Percentiles rank a stretch among this genome's conserved stretches.
phyloP scores from a whole-genome alignment of 2,329 filamentous ascomycete genomes.

The Lecanicillium sp. region DNA sequence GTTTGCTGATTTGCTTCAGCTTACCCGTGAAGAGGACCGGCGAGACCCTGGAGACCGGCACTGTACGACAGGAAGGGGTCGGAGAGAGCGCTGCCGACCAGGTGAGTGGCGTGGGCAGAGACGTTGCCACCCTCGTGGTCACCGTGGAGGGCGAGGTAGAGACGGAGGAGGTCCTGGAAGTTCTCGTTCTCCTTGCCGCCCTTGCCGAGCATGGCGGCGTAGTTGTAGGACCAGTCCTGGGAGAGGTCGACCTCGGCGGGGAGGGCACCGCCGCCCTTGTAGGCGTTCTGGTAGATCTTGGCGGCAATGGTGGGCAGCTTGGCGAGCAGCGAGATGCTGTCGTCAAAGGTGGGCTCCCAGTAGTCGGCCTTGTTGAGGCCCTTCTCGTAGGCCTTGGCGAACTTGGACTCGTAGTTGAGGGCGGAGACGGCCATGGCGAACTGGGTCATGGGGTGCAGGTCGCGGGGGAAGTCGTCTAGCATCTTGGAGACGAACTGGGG shows the following conservation, averaged over 20 bases:
- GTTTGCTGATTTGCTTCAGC: conserved; percentile 18
- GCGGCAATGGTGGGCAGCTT: conserved; percentile 96
- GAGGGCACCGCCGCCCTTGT: conserved; percentile 67
- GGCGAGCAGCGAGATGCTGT: conserved; percentile 85
- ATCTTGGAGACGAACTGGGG: conserved; percentile 80
- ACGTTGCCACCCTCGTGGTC: conserved; percentile 99
- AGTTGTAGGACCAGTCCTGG: conserved; percentile 99
- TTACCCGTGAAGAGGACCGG: conserved; percentile 65
- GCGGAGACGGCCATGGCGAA: conserved; percentile 92
- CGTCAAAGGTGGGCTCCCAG: conserved; percentile 98
- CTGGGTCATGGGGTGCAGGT: conserved; percentile 97
- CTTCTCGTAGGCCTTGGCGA: conserved; percentile 86
- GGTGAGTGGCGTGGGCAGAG: conserved; percentile 88
- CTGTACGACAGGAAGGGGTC: conserved; percentile 96
- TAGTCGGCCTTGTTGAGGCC: conserved; percentile 94
- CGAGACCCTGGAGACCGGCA: conserved; percentile 89
- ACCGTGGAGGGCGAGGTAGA: conserved; percentile 94
- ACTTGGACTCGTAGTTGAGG: conserved; percentile 90
- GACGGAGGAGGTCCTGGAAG: conserved; percentile 88
- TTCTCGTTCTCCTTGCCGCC: conserved; percentile 80
- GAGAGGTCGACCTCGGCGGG: conserved; percentile 70
- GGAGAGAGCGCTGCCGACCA: conserved; percentile 89
- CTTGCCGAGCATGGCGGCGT: conserved; percentile 92
- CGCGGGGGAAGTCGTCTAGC: conserved; percentile 81
- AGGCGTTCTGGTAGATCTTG: conserved; percentile 93